phyloP scores from a whole-genome alignment of 2,329 filamentous ascomycete species.

The Aspergillus bombycis region DNA sequence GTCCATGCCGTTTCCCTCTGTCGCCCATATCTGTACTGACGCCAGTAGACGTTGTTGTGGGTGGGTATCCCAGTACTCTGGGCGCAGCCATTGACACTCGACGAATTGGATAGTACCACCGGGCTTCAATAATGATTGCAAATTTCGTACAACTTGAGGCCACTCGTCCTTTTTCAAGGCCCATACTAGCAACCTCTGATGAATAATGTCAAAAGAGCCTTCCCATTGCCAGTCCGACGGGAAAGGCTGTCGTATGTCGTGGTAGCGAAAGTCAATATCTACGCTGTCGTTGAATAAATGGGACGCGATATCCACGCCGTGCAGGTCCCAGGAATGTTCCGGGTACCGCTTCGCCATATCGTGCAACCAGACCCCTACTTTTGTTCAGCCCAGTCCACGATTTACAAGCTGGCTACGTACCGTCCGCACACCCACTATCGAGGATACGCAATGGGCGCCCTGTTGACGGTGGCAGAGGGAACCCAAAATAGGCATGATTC shows the following conservation, averaged over 20 bases:
- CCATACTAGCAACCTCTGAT: constrained; percentile 19
- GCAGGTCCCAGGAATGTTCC: not conserved
- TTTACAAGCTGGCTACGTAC: constrained; percentile 8
- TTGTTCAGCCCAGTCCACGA: not conserved
- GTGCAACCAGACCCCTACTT: constrained; percentile 14
- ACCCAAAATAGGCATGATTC: constrained; percentile 3
- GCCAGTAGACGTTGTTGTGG: constrained; percentile 13
- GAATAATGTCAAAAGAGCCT: constrained; percentile 14
- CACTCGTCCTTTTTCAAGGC: constrained; percentile 14
- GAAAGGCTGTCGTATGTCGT: constrained; percentile 15
- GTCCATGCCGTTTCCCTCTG: constrained; percentile 14
- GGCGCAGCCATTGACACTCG: constrained; percentile 16
- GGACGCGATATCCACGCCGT: constrained; percentile 16
- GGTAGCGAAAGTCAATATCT: constrained; percentile 4
- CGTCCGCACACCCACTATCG: constrained; percentile 17
- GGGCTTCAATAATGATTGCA: constrained; percentile 9
- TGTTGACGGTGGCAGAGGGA: not conserved
- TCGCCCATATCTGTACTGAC: constrained; percentile 13
- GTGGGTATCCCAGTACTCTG: constrained; percentile 3
- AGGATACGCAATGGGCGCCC: constrained; percentile 2
- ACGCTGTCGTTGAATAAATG: constrained; percentile 7
- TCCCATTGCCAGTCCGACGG: constrained; percentile 9
- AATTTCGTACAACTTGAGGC: constrained; percentile 8
- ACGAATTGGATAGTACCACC: constrained; percentile 17
- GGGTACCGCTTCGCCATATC: constrained; percentile 5